Conservation (phyloP, 2,329 filamentous ascomycete genomes). For the Cercospora nicotianae region DNA sequence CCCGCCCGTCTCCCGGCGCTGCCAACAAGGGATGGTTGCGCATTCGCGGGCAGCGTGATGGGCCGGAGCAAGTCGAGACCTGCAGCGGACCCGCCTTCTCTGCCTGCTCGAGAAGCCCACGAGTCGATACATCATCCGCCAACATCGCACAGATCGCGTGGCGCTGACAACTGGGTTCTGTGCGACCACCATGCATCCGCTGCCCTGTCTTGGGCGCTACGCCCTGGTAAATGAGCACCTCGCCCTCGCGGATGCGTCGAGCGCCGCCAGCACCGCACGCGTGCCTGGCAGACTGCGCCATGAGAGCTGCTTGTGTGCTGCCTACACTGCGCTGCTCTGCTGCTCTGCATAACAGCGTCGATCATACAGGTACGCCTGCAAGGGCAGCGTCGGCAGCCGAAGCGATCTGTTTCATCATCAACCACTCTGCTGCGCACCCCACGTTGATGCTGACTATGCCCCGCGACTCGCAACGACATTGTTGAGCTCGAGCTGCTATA, state of each 20-base stretch:
- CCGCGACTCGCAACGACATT: not conserved
- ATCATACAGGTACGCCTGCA: conserved; percentile 22
- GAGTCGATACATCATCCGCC: conserved; percentile 13
- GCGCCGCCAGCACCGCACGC: not conserved
- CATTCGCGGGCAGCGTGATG: not conserved
- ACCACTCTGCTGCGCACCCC: not conserved
- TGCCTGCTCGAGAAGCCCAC: not conserved
- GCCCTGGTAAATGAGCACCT: not conserved
- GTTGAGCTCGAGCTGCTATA: not conserved
- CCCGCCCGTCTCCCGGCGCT: not conserved
- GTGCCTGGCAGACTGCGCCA: not conserved
- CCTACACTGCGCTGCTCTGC: not conserved
- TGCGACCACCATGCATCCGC: conserved; percentile 12
- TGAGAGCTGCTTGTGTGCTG: not conserved
- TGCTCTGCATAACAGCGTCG: conserved; percentile 4
- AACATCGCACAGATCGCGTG: conserved; percentile 23
- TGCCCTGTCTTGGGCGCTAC: conserved; percentile 12
- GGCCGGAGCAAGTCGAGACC: conserved; percentile 16
- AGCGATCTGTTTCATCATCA: conserved; percentile 7
- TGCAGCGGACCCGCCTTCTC: conserved; percentile 7
- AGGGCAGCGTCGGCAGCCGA: conserved; percentile 10
- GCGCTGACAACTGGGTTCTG: conserved; percentile 19
- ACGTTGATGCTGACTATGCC: not conserved
- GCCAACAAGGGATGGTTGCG: conserved; percentile 16
- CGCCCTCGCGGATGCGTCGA: not conserved